Base-by-base conservation (phyloP, 208 protist genomes). In the Polymyxa betae region DNA sequence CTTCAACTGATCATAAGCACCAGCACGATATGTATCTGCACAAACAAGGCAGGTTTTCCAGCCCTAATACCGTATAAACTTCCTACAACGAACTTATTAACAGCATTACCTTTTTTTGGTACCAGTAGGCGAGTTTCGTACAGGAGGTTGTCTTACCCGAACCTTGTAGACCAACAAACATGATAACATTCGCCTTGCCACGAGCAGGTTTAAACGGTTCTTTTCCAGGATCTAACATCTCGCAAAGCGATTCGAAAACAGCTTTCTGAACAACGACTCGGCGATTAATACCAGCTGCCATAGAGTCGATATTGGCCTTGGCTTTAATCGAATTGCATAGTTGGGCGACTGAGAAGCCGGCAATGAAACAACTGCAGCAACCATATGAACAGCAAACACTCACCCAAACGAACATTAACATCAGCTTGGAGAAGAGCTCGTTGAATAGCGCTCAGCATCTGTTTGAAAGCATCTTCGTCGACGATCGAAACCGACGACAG, bases 101-200 rank as follows among this genome's bases (percentile, higher is more conserved):
- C 5, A 88, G 98, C 92, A 96, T 97, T 5, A 97, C 97, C 91
- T 99, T 98, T 32, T 95, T 94, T 93, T 98, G 94, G 93, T 97
- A 98, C 93, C 97, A 97, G 35, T 96, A 94, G 0, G 96, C 98
- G 92, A 97, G 97, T 93, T 99, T 99, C 66, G 98, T 99, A 91
- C 97, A 98, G 20, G 98, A 99, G 0, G 98, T 99, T 0, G 98
- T 99, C 89, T 98, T 98, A 92, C 96, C 95, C n/a, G 93, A 77
- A 77, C 94, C 98, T 92, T 99, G 98, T 82, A 99, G 95, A 64
- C 98, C 98, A 0, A 99, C 98, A 94, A 99, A 99, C 98, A 99
- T 99, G 88, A 99, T 97, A 20, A 99, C 95, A 93, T 98, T 99
- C 0, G 95, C 92, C 92, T 97, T 97, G 24, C 77, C 77, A 54